Evolutionary conservation across 2,329 filamentous ascomycete genomes (phyloP).

Genomic region (Lachnellula hyalina): DNA sequence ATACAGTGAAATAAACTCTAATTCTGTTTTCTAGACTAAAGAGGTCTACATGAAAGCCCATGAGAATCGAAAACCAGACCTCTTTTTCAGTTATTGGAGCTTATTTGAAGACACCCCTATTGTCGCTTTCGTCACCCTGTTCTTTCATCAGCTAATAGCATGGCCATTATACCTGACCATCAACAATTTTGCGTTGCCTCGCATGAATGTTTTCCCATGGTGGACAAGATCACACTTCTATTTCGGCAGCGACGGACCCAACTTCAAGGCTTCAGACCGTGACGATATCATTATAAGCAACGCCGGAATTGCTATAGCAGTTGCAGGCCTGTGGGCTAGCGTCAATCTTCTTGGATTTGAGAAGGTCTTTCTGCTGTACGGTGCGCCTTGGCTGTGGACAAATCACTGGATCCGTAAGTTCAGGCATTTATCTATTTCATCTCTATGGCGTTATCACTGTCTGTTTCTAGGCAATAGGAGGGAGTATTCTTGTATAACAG

Average conservation of each 20-base stretch:
- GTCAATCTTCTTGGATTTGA: conserved; percentile 45
- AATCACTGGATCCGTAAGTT: conserved; percentile 62
- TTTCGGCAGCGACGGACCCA: conserved; percentile 53
- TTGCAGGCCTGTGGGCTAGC: conserved; percentile 33
- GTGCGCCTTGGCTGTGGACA: conserved; percentile 62
- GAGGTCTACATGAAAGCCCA: conserved; percentile 21
- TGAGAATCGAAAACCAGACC: conserved; percentile 4
- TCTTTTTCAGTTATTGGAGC: conserved; percentile 27
- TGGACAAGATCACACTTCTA: conserved; percentile 38
- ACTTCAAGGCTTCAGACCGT: conserved; percentile 53
- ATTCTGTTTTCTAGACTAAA: conserved; percentile 9
- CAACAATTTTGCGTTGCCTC: conserved; percentile 37
- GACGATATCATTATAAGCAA: conserved; percentile 53
- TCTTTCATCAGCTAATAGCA: conserved; percentile 57
- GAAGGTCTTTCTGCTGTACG: conserved; percentile 56
- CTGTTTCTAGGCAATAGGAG: too few relatives aligned
- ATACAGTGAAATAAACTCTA: neutral
- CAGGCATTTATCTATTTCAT: neutral
- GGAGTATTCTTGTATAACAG: too few relatives aligned
- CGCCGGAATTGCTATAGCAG: conserved; percentile 47
- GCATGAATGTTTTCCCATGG: conserved; percentile 19
- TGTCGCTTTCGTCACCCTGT: conserved; percentile 45
- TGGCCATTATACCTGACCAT: conserved; percentile 58
- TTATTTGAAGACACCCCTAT: conserved; percentile 58
- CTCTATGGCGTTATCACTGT: neutral